Evolutionary conservation across 257 asterid species (phyloP).

Genomic region (Solanum ossicruentum): DNA sequence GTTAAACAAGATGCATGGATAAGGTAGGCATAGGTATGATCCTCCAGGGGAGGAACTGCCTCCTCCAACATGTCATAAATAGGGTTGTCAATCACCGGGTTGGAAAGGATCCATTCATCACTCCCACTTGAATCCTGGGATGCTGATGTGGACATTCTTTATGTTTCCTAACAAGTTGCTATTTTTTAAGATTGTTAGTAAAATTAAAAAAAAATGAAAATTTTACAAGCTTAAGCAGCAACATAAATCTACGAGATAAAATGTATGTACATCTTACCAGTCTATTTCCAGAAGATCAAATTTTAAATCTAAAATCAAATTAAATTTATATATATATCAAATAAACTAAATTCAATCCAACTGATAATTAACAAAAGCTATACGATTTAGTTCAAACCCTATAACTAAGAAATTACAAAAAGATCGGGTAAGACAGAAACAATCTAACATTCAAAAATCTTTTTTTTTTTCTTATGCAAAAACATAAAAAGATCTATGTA

Average conservation of each 20-base stretch:
- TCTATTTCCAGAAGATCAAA: too few species aligned
- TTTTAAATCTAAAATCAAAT: not conserved
- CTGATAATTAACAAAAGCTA: not conserved
- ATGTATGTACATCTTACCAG: too few species aligned
- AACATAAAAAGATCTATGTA: not conserved
- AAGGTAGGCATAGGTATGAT: not conserved
- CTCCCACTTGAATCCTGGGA: not conserved
- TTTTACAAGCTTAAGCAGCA: not conserved
- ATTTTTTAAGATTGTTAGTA: not conserved
- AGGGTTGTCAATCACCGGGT: not conserved
- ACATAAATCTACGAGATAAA: too few species aligned
- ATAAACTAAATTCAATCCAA: not conserved
- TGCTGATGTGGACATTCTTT: slow-evolving; percentile 7
- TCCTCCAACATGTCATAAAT: not conserved
- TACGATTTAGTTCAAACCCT: not conserved
- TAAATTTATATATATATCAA: too few species aligned
- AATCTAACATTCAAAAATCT: not conserved
- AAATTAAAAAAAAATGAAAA: not conserved
- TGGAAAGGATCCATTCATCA: not conserved
- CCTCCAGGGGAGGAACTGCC: not conserved
- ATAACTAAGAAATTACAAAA: not conserved
- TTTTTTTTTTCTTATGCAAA: not conserved
- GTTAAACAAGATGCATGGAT: not conserved
- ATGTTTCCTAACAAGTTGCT: not conserved
- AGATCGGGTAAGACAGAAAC: not conserved